Percentiles rank a stretch among this genome's conserved stretches.
phyloP scores from a whole-genome alignment of 495 filamentous ascomycete genomes.

The Astrothelium subdiscretum region DNA sequence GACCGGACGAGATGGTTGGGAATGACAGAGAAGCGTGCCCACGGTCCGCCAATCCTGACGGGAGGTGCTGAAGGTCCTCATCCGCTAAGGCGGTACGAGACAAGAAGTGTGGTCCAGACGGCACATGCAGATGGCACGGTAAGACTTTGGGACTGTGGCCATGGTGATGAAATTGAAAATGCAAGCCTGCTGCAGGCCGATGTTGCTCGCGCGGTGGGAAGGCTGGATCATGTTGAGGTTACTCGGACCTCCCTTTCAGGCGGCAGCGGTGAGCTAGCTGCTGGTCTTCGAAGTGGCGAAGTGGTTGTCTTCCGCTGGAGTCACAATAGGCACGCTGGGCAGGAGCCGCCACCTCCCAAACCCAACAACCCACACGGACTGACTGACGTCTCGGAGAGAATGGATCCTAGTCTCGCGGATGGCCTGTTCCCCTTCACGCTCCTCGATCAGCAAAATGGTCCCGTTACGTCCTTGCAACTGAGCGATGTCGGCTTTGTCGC shows the following conservation, averaged over 20 bases:
- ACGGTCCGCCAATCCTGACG: conserved; percentile 60
- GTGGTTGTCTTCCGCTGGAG: conserved; percentile 82
- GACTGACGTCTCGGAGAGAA: conserved; percentile 58
- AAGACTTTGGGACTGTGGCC: conserved; percentile 79
- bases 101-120: conserved; percentile 67
- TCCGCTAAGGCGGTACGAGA: conserved; percentile 61
- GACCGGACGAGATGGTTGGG: conserved; percentile 77
- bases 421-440: conserved; percentile 72
- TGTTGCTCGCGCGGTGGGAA: conserved; percentile 66
- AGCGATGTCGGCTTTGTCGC: conserved; percentile 89
- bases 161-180: conserved; percentile 90
- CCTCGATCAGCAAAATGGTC: conserved; percentile 68
- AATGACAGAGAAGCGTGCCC: conserved; percentile 63
- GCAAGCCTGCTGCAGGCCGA: conserved; percentile 70
- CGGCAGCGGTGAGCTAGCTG: conserved; percentile 71
- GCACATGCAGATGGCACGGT: conserved; percentile 81
- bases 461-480: conserved; percentile 64
- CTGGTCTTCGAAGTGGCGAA: conserved; percentile 70
- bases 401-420: conserved; percentile 69
- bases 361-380: conserved; percentile 44
- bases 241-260: conserved; percentile 63
- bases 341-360: conserved; percentile 41
- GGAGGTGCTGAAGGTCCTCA: conserved; percentile 63
- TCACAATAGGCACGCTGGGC: conserved; percentile 50
- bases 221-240: conserved; percentile 66